Base-by-base conservation (phyloP, 306 rosid genomes). In the Elaeagnus macrophylla region DNA sequence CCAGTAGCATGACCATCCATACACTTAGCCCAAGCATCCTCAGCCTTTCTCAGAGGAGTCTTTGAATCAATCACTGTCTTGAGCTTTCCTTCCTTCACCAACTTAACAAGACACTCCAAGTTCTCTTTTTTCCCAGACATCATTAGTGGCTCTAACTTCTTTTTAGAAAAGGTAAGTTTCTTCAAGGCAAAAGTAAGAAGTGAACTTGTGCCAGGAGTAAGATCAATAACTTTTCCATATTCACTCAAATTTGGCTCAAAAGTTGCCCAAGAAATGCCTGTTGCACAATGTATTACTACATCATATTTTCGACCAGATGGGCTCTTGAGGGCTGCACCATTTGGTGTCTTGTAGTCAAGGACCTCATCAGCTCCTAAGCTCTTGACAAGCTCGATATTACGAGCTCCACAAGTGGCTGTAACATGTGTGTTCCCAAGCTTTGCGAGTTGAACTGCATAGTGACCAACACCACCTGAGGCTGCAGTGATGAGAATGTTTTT, bases 11-110 rank as follows among this genome's bases (percentile, higher is more conserved):
- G 76, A 46, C 84, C 81, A 39, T 80, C 83, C 38, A 76, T 72
- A 65, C 83, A 77, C 78, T 76, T 80, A 38, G 85, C 83, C 95
- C 95, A 86, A 46, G 88, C 90, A 75, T 77, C 85, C 63, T 80
- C 88, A 54, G 80, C 88, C 65, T 73, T 86, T 70, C 79, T 77
- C 49, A 86, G 48, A 59, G 88, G 77, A 73, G 68, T 53, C 60
- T 13, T 76, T 0, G 85, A 82, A 61, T 83, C 83, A 3, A 80
- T 69, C 15, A 69, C 71, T 7, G 78, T 56, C 70, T 78, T 86
- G 12, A 82, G 77, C 55, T 70, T 82, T 57, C 88, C 81, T 12
- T 82, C 83, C 71, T 74, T 83, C 60, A 72, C 51, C 51, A 83
- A 62, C 49, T 72, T 74, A 45, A 71, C 46, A 3, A 86, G 75